These are phyloP conservation scores for Apiospora koreana DNA, from an alignment of 2,329 filamentous ascomycete genomes.

Conservation along the genomic window DNA sequence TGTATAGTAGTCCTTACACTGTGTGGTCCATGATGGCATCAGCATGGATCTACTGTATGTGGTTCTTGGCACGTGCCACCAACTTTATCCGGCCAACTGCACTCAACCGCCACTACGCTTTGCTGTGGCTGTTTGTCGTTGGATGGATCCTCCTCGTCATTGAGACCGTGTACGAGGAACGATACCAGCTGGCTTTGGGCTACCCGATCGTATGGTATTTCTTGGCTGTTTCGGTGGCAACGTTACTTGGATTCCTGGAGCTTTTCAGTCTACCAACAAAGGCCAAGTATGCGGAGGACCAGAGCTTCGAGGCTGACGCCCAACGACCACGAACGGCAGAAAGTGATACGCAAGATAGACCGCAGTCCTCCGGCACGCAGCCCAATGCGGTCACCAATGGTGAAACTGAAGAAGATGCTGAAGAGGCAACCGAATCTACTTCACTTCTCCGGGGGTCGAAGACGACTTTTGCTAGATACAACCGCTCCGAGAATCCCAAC, in stretches of 20 bases:
- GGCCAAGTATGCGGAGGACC: conserved; percentile 55
- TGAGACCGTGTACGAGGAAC: conserved; percentile 68
- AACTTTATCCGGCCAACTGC: conserved; percentile 79
- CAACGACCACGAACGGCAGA: conserved; percentile 47
- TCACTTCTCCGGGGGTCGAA: conserved; percentile 48
- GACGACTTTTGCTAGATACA: conserved; percentile 32
- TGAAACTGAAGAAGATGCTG: conserved; percentile 35
- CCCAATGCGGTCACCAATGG: conserved; percentile 22
- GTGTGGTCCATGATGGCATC: conserved; percentile 79
- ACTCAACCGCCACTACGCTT: conserved; percentile 74
- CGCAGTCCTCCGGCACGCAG: conserved; percentile 22
- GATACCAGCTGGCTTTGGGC: conserved; percentile 41
- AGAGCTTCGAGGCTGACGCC: conserved; percentile 20
- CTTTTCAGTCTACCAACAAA: conserved; percentile 74
- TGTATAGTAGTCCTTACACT: conserved; percentile 80
- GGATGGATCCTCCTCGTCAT: conserved; percentile 66
- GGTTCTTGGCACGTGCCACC: conserved; percentile 79
- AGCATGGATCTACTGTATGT: conserved; percentile 68
- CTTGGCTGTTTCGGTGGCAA: conserved; percentile 68
- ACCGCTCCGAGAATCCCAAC: conserved; percentile 52
- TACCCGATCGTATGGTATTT: conserved; percentile 81
- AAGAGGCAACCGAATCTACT: conserved; percentile 52
- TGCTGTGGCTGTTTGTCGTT: conserved; percentile 78
- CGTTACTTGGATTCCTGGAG: conserved; percentile 75
- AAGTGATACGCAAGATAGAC: conserved; percentile 34